Conservation (phyloP, 768 basidiomycete genomes). For the Paxillus involutus region DNA sequence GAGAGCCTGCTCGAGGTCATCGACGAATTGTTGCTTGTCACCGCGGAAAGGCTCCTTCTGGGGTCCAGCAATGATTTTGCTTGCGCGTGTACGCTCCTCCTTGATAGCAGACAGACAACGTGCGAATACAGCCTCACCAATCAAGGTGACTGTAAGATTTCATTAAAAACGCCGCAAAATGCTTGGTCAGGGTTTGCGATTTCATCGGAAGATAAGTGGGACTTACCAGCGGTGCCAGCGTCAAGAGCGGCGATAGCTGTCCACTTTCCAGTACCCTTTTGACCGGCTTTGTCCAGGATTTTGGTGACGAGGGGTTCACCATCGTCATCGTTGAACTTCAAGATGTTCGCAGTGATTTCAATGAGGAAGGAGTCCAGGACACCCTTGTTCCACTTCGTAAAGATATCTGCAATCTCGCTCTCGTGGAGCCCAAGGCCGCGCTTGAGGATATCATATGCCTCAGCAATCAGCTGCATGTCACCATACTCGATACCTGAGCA, state of each 20-base stretch:
- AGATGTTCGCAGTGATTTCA: conserved; percentile 96
- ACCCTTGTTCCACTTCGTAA: conserved; percentile 95
- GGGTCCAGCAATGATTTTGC: conserved; percentile 88
- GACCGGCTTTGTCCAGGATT: conserved; percentile 94
- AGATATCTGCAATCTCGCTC: conserved; percentile 92
- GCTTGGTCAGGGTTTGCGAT: conserved; percentile 6
- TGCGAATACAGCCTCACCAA: conserved; percentile 99
- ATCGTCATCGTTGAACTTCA: conserved; percentile 96
- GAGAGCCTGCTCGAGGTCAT: conserved; percentile 97
- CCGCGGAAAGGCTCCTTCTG: conserved; percentile 93
- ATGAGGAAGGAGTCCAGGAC: conserved; percentile 99
- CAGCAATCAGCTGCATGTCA: conserved; percentile 99
- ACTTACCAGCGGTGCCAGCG: conserved; percentile 78
- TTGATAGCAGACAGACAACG: conserved; percentile 98
- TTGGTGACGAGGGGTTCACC: conserved; percentile 89
- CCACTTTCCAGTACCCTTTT: conserved; percentile 99
- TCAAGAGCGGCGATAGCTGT: conserved; percentile 97
- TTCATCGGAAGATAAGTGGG: conserved; percentile 4
- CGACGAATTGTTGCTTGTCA: conserved; percentile 98
- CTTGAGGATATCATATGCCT: conserved; percentile 98
- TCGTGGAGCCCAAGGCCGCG: conserved; percentile 87
- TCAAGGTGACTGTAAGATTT: conserved; percentile 77
- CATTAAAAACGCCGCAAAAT: background rate
- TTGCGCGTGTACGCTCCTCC: conserved; percentile 90
- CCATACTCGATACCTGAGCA: conserved; percentile 94